Base-by-base conservation (phyloP, 441 rosid genomes). In the Bruguiera hainesii region DNA sequence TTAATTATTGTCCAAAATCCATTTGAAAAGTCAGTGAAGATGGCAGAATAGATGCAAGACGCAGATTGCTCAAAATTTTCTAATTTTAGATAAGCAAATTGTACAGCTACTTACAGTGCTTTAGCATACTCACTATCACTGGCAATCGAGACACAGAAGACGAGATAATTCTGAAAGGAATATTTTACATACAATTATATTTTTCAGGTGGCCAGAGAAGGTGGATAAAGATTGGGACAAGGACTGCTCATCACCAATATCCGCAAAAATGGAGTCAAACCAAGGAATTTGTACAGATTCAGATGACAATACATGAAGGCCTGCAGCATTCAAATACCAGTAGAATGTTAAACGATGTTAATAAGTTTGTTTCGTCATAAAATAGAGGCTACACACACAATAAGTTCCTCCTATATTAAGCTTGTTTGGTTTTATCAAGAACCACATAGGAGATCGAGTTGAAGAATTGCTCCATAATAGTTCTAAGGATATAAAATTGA, bases 181-280 rank as follows among this genome's bases (percentile, higher is more conserved):
- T 11, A 55, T 67, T 70, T 68, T 72, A 58, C 97, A 82, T 74
- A 94, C 99, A 78, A 86, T 85, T 61, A 94, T 88, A 80, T 91
- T 97, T 69, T 88, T 91, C 84, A 91, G 77, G 76, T 89, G 99
- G 70, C 97, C 97, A 66, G 99, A 94, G 76, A 91, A 94, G 71
- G 99, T 91, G 70, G 99, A 94, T 70, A 94, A 76, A 67, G 97
- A 94, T 77, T 89, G 97, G 35, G 89, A 82, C 77, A 94, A 74
- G 52, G 99, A 94, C 70, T 94, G 97, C 66, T 94, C 99, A 76
- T 91, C 98, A 28, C 98, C 98, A 79, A 94, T 91, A 74, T 94
- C 97, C 78, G 98, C 98, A 69, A 87, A 94, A 75, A 94, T 80
- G 61, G 82, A 85, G 84, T 91, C 96, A 80, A 94, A 85, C 98